These are phyloP conservation scores for Rehmannia glutinosa DNA, from an alignment of 257 asterid species.

Conservation along the genomic window DNA sequence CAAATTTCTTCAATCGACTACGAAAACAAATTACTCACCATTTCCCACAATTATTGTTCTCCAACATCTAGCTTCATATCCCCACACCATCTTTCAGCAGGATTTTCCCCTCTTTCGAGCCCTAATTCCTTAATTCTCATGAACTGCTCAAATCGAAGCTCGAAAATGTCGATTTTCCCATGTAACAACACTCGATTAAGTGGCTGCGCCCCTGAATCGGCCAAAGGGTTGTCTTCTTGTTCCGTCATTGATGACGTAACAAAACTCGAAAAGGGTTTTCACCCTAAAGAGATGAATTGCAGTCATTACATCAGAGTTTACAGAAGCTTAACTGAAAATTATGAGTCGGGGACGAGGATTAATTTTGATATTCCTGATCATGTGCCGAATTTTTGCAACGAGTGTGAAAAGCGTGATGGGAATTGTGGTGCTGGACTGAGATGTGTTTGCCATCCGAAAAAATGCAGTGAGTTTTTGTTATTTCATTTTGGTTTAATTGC, in stretches of 20 bases:
- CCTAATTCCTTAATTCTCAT: too few relatives aligned
- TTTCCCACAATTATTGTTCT: constrained; percentile 36
- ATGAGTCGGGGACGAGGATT: constrained; percentile 39
- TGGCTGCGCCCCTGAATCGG: too few relatives aligned
- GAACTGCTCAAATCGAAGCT: too few relatives aligned
- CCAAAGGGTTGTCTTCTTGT: too few relatives aligned
- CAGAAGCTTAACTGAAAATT: background rate
- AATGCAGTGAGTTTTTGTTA: constrained; percentile 53
- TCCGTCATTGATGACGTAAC: too few relatives aligned
- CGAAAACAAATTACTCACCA: constrained; percentile 25
- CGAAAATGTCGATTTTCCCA: too few relatives aligned
- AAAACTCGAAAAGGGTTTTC: background rate
- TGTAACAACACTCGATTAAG: too few relatives aligned
- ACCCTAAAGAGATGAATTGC: constrained; percentile 36
- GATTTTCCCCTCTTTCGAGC: background rate
- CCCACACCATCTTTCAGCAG: constrained; percentile 35
- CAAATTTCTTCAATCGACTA: constrained; percentile 39
- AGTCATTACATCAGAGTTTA: constrained; percentile 30
- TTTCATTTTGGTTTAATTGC: background rate
- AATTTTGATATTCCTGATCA: constrained; percentile 51
- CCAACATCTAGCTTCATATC: constrained; percentile 33
- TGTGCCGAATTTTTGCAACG: constrained; percentile 54
- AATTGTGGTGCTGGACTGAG: constrained; percentile 56
- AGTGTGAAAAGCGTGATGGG: constrained; percentile 47
- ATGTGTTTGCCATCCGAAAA: constrained; percentile 51